Percentiles rank a stretch among this genome's conserved stretches.
Conservation (phyloP, 805 yeast genomes). For the Myxozyma lipomycoides region DNA sequence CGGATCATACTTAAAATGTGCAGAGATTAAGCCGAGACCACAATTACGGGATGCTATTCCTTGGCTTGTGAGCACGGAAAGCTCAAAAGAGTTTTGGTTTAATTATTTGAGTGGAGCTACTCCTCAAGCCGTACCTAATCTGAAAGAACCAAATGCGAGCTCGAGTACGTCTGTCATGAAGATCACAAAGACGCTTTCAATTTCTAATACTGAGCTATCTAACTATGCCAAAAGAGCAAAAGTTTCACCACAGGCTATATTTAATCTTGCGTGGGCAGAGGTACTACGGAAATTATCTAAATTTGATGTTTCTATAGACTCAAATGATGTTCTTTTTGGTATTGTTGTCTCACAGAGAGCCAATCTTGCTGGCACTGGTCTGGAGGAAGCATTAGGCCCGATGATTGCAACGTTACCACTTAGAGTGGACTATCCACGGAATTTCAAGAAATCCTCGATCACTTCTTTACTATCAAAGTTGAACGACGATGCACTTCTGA, state of each 20-base stretch:
- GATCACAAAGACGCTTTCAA: not conserved
- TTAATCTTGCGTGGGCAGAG: slow-evolving; percentile 26
- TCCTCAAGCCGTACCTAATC: slow-evolving; percentile 1
- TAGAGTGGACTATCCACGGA: slow-evolving; percentile 1
- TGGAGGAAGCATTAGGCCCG: slow-evolving; percentile 15
- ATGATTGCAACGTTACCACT: slow-evolving; percentile 17
- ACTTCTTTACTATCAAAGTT: not conserved
- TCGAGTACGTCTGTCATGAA: not conserved
- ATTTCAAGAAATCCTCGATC: not conserved
- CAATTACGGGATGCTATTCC: slow-evolving; percentile 13
- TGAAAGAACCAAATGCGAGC: not conserved
- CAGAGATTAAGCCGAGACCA: not conserved
- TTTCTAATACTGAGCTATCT: not conserved
- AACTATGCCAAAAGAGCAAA: not conserved
- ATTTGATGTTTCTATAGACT: not conserved
- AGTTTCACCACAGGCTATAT: slow-evolving; percentile 20
- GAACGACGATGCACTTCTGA: not conserved
- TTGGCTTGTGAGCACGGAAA: not conserved
- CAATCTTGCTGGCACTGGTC: slow-evolving; percentile 1
- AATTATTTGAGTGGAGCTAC: slow-evolving; percentile 3
- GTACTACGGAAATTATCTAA: slow-evolving; percentile 5
- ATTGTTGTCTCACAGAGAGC: slow-evolving; percentile 23
- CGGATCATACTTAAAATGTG: not conserved
- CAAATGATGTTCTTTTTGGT: slow-evolving; percentile 26
- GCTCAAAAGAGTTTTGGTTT: slow-evolving; percentile 7